Evolutionary conservation across 495 filamentous ascomycete species (phyloP).

Genomic region (Aspergillus avenaceus): DNA sequence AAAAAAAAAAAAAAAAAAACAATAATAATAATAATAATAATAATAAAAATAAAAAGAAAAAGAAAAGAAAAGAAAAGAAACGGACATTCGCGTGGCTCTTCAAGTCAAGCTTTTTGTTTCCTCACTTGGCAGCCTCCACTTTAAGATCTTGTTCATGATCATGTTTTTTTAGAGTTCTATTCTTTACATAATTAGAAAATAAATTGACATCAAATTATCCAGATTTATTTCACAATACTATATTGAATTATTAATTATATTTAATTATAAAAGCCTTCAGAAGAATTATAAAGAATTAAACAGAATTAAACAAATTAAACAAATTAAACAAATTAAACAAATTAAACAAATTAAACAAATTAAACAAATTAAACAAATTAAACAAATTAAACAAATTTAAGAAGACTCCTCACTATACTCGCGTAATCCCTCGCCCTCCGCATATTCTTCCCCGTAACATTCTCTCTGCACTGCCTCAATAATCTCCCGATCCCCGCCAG

Average conservation of each 20-base stretch:
- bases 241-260: too few species aligned
- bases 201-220: too few species aligned
- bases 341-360: too few species aligned
- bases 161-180: background rate
- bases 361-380: background rate
- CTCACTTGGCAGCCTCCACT: slow-evolving; percentile 17
- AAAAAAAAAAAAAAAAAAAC: background rate
- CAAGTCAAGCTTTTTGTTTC: background rate
- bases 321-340: too few species aligned
- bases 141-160: slow-evolving; percentile 1
- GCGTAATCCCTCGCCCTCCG: slow-evolving; percentile 56
- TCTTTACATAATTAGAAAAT: too few species aligned
- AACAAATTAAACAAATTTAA: background rate
- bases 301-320: too few species aligned
- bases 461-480: slow-evolving; percentile 48
- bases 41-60: slow-evolving; percentile 11
- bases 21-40: background rate
- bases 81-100: slow-evolving; percentile 1
- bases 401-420: slow-evolving; percentile 25
- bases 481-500: slow-evolving; percentile 48
- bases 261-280: too few species aligned
- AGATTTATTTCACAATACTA: too few species aligned
- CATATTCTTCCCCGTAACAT: slow-evolving; percentile 61
- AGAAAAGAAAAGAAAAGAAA: slow-evolving; percentile 1
- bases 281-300: too few species aligned